Percentiles rank a stretch among this genome's conserved stretches.
Evolutionary conservation across 202 grass and related monocot genomes (phyloP).

Genomic region (Schoenoplectus tabernaemontani): DNA sequence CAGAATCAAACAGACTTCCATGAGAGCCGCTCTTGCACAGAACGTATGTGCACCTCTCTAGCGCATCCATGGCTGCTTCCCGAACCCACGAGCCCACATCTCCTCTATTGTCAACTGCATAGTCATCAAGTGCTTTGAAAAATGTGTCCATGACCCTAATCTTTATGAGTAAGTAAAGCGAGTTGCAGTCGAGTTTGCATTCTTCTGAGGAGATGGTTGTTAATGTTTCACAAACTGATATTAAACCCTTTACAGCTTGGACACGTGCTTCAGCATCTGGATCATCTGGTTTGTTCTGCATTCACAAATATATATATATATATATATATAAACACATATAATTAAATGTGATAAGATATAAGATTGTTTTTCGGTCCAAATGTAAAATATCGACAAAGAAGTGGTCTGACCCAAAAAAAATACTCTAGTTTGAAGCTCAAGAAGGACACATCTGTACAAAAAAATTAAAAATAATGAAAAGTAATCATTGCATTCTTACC

Average conservation of each 20-base stretch:
- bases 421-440: not conserved
- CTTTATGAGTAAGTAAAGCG: constrained; percentile 64
- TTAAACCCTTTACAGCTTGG: constrained; percentile 70
- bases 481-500: constrained; percentile 36
- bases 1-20: constrained; percentile 49
- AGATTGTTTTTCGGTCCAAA: not conserved
- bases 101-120: constrained; percentile 92
- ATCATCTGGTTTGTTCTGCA: constrained; percentile 87
- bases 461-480: constrained; percentile 14
- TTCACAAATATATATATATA: constrained; percentile 22
- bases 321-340: not conserved
- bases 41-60: constrained; percentile 57
- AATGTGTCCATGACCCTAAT: constrained; percentile 52
- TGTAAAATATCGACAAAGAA: not conserved
- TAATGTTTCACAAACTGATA: constrained; percentile 77
- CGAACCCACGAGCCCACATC: constrained; percentile 96
- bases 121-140: constrained; percentile 93
- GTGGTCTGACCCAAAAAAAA: not conserved
- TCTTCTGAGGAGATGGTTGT: constrained; percentile 35
- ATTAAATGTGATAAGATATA: not conserved
- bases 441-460: not conserved
- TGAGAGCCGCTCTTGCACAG: constrained; percentile 51
- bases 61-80: constrained; percentile 93
- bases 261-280: constrained; percentile 91
- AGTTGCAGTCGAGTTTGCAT: constrained; percentile 22